Base-by-base conservation (phyloP, 75 land plant species). In the Gnetum montanum region DNA sequence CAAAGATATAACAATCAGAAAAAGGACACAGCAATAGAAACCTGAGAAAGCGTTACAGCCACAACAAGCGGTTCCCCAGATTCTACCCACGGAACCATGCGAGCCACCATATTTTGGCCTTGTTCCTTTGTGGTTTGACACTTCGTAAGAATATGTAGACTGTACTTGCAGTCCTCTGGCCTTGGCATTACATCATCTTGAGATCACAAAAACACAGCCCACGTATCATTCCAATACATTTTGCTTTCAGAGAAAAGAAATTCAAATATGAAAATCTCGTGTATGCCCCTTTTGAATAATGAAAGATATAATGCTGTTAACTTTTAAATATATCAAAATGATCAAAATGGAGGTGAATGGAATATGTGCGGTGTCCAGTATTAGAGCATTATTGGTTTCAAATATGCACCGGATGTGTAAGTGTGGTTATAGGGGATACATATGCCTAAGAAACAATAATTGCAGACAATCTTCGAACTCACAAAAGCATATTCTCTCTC, bases 31-130 rank as follows among this genome's bases (percentile, higher is more conserved):
- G n/a, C n/a, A 33, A 5, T 31, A 25, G 25, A 18, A 34, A 71
- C 99, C 85, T 84, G 92, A 38, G 82, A 71, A 29, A 90, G 68
- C 22, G 92, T 83, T 16, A 95, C 19, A 34, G 97, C 73, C 47
- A 84, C 80, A 41, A 95, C 97, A 61, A 77, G 51, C 58, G 99
- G 97, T 57, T 95, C 97, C 44, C 99, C 99, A 49, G 65, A 65
- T 40, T 69, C 84, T 49, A 74, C 73, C 59, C 83, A 44, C 35
- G 78, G 69, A 23, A 90, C 74, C 67, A 83, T 80, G 50, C 62
- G 74, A 29, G 75, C 65, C 26, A 64, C 34, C 34, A 78, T 86
- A 20, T 57, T 70, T 4, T 34, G 69, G 29, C 57, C 54, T 40
- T 41, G 67, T 62, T 69, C 82, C 31, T 76, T 87, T 31, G 46